Conservation (phyloP, 768 basidiomycete genomes). For the Dacryopinax spathularia region DNA sequence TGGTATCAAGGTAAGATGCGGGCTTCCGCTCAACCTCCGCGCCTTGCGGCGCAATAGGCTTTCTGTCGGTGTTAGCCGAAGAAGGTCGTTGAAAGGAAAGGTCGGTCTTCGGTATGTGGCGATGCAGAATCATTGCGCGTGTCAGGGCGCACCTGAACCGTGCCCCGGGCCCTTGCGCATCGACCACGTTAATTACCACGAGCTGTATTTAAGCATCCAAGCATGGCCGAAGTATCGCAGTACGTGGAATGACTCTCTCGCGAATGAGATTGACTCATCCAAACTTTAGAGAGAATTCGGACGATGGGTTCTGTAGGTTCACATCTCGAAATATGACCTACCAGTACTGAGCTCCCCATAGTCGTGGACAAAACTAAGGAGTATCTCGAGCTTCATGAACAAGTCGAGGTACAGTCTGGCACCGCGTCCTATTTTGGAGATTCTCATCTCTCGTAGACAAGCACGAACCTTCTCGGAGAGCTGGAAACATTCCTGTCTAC, state of each 20-base stretch:
- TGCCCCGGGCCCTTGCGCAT: background rate
- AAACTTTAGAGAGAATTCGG: background rate
- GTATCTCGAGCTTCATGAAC: constrained; percentile 78
- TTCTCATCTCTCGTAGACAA: constrained; percentile 42
- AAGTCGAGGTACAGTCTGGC: constrained; percentile 52
- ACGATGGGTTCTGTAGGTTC: background rate
- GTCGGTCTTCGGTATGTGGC: background rate
- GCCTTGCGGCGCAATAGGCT: background rate
- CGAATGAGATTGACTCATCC: too few relatives aligned
- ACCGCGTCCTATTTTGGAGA: background rate
- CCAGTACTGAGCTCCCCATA: background rate
- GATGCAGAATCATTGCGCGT: background rate
- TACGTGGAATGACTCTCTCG: too few relatives aligned
- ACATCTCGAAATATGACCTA: background rate
- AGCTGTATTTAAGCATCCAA: background rate
- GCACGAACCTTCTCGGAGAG: constrained; percentile 69
- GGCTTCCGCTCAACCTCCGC: background rate
- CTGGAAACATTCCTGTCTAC: constrained; percentile 85
- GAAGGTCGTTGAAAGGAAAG: background rate
- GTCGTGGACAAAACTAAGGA: constrained; percentile 31
- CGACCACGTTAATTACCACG: background rate
- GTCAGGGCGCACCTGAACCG: background rate
- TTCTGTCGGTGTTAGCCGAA: background rate
- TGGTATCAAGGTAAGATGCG: background rate
- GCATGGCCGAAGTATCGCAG: background rate